Evolutionary conservation across 345 rosid genomes (phyloP).

Genomic region (Odontarrhena argentea): DNA sequence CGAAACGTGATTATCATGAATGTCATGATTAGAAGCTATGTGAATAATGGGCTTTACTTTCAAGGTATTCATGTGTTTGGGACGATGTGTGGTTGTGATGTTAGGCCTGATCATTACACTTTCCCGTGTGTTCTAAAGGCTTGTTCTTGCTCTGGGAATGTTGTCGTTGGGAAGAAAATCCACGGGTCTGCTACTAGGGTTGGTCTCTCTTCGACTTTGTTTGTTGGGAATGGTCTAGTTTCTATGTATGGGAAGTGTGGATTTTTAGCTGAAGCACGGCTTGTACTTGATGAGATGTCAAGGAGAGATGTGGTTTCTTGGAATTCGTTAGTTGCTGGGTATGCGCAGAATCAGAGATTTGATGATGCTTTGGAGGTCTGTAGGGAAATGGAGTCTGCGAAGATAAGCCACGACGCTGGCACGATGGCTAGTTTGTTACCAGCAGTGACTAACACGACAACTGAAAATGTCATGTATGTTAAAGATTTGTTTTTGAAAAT

Average conservation of each 20-base stretch:
- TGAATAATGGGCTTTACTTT: conserved; percentile 47
- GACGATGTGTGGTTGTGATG: conserved; percentile 45
- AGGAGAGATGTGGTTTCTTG: conserved; percentile 71
- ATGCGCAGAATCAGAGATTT: conserved; percentile 61
- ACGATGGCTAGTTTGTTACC: conserved; percentile 77
- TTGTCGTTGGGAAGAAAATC: conserved; percentile 58
- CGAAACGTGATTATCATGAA: conserved; percentile 68
- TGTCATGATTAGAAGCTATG: conserved; percentile 78
- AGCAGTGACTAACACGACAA: conserved; percentile 60
- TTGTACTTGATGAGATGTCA: conserved; percentile 61
- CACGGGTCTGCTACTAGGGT: conserved; percentile 56
- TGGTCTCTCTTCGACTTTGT: conserved; percentile 58
- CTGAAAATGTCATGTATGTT: conserved; percentile 55
- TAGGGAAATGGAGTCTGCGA: conserved; percentile 55
- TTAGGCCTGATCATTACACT: conserved; percentile 65
- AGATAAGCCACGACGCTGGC: conserved; percentile 57
- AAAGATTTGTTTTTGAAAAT: conserved; percentile 57
- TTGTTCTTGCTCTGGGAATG: conserved; percentile 56
- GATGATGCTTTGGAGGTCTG: conserved; percentile 69
- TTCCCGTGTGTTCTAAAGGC: conserved; percentile 77
- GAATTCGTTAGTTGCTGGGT: conserved; percentile 72
- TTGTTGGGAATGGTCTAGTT: conserved; percentile 65
- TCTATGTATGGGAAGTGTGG: conserved; percentile 77
- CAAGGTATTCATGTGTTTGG: conserved; percentile 54
- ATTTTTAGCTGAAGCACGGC: conserved; percentile 57